phyloP scores from a whole-genome alignment of 192 early-diverging fungal species.

The Mortierella claussenii region DNA sequence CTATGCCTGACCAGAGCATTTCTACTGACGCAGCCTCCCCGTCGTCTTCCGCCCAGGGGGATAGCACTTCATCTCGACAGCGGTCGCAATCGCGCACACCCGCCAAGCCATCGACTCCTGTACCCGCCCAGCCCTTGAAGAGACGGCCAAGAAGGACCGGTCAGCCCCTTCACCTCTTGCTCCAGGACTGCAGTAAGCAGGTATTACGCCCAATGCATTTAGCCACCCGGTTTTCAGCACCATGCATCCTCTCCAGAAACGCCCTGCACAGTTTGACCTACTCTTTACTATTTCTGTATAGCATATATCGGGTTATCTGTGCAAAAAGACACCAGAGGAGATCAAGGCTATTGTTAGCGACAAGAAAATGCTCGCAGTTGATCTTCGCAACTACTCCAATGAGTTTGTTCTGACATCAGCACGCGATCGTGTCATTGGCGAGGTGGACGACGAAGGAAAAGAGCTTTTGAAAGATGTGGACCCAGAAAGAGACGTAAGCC shows the following conservation, averaged over 20 bases:
- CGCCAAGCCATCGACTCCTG: constrained; percentile 13
- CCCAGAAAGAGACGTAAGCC: constrained; percentile 53
- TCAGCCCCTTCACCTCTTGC: constrained; percentile 50
- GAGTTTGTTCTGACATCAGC: constrained; percentile 55
- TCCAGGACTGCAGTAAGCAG: constrained; percentile 53
- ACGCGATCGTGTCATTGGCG: constrained; percentile 50
- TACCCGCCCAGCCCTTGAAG: constrained; percentile 20
- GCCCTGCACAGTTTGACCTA: too few relatives aligned
- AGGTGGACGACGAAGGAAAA: constrained; percentile 59
- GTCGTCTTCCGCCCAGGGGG: constrained; percentile 4
- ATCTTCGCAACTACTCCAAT: constrained; percentile 56
- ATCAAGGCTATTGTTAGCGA: constrained; percentile 54
- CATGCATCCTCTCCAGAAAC: too few relatives aligned
- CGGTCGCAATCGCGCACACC: background rate
- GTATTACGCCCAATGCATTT: too few relatives aligned
- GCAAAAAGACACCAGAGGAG: constrained; percentile 58
- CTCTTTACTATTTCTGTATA: constrained; percentile 12
- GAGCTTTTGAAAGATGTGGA: constrained; percentile 53
- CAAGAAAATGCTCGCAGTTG: constrained; percentile 51
- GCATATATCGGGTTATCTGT: constrained; percentile 55
- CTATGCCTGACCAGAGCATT: background rate
- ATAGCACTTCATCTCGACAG: constrained; percentile 12
- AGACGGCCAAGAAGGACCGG: constrained; percentile 43
- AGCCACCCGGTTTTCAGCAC: too few relatives aligned
- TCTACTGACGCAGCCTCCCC: background rate